Evolutionary conservation across 441 rosid genomes (phyloP), one percentile per base, ranked within the genome.

Genomic region (Raphanus hybrid): DNA sequence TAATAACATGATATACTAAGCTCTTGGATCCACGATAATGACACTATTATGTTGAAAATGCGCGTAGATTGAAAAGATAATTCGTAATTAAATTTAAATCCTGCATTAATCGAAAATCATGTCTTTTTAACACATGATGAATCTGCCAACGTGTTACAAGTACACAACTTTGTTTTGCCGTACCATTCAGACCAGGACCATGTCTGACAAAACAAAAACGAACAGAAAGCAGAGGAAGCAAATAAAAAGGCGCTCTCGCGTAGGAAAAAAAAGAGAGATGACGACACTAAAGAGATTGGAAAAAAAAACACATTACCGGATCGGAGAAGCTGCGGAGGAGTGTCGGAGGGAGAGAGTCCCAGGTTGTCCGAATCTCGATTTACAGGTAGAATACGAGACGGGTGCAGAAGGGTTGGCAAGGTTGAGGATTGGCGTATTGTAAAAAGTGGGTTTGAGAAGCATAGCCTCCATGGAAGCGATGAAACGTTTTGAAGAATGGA

Each of bases 401-500:
- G 83, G 78, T 76, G 1, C 55, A 6, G 73, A 76, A 67, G 61
- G 59, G 48, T 64, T 73, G 10, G 67, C 6, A 12, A 74, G 59
- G 39, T 74, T 43, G 45, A 58, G 20, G 43, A 8, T 64, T 50
- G 71, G 41, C 34, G 34, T 6, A 69, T 14, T 37, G 79, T 12
- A 15, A 32, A 62, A 74, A 15, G 71, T 14, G 58, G 79, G 27
- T 18, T 70, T 70, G 9, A 81, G 75, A 29, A 81, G 64, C 67
- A 18, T 71, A 39, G 84, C 75, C 41, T 81, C 86, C 86, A 84
- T 84, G 0, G 60, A 58, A 58, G 29, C 3, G 41, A 74, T 41
- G 15, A 45, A 45, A 12, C 5, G 34, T 9, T 10, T 8, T 8
- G 60, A 18, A 48, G 26, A 26, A 59, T 50, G n/a, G 8, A 48